Base-by-base conservation (phyloP, 1,284 basidiomycete species). In the Rhizopogon parksii region DNA sequence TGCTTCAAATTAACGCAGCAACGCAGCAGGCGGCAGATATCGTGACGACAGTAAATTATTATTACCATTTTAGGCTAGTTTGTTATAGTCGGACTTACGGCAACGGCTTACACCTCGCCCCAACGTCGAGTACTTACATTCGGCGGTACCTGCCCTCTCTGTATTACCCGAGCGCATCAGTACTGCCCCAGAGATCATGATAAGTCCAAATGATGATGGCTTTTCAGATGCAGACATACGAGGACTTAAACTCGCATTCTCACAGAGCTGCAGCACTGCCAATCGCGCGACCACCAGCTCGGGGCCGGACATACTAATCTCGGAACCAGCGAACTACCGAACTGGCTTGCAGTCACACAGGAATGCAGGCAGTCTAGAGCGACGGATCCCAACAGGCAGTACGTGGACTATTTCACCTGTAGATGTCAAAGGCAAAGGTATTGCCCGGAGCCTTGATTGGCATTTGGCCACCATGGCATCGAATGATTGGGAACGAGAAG, bases 401-500 rank as follows among this genome's bases (percentile, higher is more conserved):
- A 32, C n/a, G 2, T 34, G 30, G 30, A 43, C 27, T 7, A 17
- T 6, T 14, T 43, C 42, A 15, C 30, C 37, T 15, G 32, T 36
- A 40, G 39, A 37, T n/a, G 4, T 46, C 43, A 57, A 64, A 51
- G 63, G 64, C 5, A 65, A 67, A 47, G 57, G 45, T 5, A 43
- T 59, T 15, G 49, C 38, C 24, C 53, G 50, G 40, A 40, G 35
- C 19, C 15, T 54, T 36, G 60, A 59, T 38, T 62, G 64, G 62
- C 50, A 47, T 49, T 48, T 48, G 17, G 32, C 32, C 9, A 32
- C 27, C n/a, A 36, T 24, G 19, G 50, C 59, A 40, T 50, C 46
- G n/a, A 63, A 63, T 52, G 64, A 63, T 50, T 51, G 42, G 43
- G 64, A 68, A 43, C 64, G 63, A 24, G 65, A 65, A 65, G 63